These are phyloP conservation scores for Brassica incana DNA, from an alignment of 345 rosid genomes.

Conservation along the genomic window DNA sequence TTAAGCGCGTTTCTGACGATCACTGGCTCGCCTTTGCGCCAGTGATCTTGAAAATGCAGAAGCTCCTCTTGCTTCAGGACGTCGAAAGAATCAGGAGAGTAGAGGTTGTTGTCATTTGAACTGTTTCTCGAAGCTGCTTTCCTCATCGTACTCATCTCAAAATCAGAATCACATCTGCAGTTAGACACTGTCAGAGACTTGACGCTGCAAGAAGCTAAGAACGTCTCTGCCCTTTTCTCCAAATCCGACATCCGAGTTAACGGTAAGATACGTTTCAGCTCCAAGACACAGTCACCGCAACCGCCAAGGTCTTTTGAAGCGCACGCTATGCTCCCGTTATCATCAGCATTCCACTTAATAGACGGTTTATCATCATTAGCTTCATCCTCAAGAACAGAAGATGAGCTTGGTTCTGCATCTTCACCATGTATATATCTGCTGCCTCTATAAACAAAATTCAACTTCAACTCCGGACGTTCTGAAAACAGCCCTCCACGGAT, in stretches of 20 bases:
- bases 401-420: conserved; percentile 44
- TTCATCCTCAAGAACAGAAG: conserved; percentile 24
- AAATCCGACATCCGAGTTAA: conserved; percentile 55
- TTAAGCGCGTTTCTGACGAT: conserved; percentile 67
- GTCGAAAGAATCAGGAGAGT: conserved; percentile 52
- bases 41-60: conserved; percentile 58
- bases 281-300: conserved; percentile 62
- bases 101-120: conserved; percentile 59
- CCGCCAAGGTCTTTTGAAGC: conserved; percentile 72
- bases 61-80: conserved; percentile 48
- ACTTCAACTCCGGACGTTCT: conserved; percentile 46
- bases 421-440: conserved; percentile 76
- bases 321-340: conserved; percentile 62
- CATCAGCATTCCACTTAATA: conserved; percentile 50
- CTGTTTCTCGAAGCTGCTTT: conserved; percentile 59
- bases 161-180: conserved; percentile 29
- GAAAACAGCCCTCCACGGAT: conserved; percentile 55
- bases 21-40: conserved; percentile 87
- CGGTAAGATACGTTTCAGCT: conserved; percentile 72
- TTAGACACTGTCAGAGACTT: conserved; percentile 12
- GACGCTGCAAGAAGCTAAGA: conserved; percentile 35
- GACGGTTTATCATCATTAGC: conserved; percentile 5
- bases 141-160: conserved; percentile 26
- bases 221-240: conserved; percentile 43
- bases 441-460: conserved; percentile 54